Base-by-base conservation (phyloP, 805 yeast genomes). In the Cyberlindnera bimundalis region DNA sequence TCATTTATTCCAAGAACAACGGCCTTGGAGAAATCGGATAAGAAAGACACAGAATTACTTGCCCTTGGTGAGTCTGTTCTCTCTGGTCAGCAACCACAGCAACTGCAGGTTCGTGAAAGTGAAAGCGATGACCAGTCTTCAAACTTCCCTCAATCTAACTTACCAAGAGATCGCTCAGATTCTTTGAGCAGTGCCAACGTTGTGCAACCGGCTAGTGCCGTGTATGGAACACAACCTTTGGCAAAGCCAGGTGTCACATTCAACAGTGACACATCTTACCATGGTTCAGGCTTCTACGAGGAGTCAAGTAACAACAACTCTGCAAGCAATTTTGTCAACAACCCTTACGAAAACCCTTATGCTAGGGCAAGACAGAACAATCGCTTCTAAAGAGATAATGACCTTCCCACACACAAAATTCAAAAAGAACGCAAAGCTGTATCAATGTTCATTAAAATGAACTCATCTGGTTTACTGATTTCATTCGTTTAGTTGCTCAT, bases 1-100 rank as follows among this genome's bases (percentile, higher is more conserved):
- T 85, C 96, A n/a, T 93, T 93, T 62, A 85, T 93, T 58, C 90
- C 90, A 47, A 73, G 81, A 55, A 70, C 59, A 2, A 43, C 46
- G 4, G 59, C 50, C 1, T 42, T 49, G 44, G 59, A 51, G 33
- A 51, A 53, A 29, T 30, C 50, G 1, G 53, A 52, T 20, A 51
- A 54, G 45, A 48, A 55, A 38, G 61, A 55, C 35, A 57, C 58
- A n/a, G 61, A 56, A 41, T 29, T 54, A 13, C 40, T 55, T 29
- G 60, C 59, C 2, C 39, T 57, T 5, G 61, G 61, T 38, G 62
- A 54, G 28, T 50, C 59, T 25, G 59, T 57, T 2, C 37, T 56
- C 23, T 51, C 56, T 3, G 60, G 61, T 33, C 56, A 56, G 38
- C 58, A 52, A 33, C 59, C 61, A 30, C 48, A 46, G 31, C 55